phyloP scores from a whole-genome alignment of 768 basidiomycete genomes.

The Kwoniella dejecticola region DNA sequence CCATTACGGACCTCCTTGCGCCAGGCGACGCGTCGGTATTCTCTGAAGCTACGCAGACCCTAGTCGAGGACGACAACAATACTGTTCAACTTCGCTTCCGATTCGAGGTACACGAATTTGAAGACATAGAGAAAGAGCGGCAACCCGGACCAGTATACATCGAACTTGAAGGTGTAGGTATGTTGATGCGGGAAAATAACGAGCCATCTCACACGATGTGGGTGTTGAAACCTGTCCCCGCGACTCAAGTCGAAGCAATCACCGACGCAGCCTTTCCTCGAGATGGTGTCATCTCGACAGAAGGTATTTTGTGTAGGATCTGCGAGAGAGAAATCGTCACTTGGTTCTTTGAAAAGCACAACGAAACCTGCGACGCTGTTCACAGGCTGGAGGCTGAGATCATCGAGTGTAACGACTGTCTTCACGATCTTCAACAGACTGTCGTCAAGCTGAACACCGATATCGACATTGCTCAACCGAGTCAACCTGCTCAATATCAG shows the following conservation, averaged over 20 bases:
- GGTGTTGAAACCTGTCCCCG: conserved; percentile 72
- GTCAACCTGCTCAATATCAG: conserved; percentile 58
- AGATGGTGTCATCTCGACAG: conserved; percentile 70
- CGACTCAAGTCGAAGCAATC: conserved; percentile 27
- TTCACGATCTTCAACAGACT: conserved; percentile 80
- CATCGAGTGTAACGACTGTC: conserved; percentile 86
- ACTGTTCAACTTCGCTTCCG: conserved; percentile 91
- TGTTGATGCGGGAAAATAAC: conserved; percentile 95
- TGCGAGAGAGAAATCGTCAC: conserved; percentile 95
- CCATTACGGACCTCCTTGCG: conserved; percentile 78
- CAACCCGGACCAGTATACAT: conserved; percentile 60
- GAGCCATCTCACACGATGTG: conserved; percentile 95
- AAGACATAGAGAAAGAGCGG: conserved; percentile 56
- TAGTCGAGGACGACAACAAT: conserved; percentile 88
- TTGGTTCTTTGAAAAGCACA: conserved; percentile 99
- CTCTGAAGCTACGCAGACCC: conserved; percentile 76
- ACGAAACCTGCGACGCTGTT: conserved; percentile 95
- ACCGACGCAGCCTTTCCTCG: conserved; percentile 64
- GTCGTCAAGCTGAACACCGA: conserved; percentile 75
- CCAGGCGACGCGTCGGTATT: conserved; percentile 80
- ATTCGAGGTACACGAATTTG: conserved; percentile 70
- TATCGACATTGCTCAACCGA: conserved; percentile 62
- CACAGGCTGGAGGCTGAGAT: conserved; percentile 97
- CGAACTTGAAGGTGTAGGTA: conserved; percentile 95
- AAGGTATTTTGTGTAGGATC: conserved; percentile 90